Conservation (phyloP, 306 rosid genomes). For the Myrica gale region DNA sequence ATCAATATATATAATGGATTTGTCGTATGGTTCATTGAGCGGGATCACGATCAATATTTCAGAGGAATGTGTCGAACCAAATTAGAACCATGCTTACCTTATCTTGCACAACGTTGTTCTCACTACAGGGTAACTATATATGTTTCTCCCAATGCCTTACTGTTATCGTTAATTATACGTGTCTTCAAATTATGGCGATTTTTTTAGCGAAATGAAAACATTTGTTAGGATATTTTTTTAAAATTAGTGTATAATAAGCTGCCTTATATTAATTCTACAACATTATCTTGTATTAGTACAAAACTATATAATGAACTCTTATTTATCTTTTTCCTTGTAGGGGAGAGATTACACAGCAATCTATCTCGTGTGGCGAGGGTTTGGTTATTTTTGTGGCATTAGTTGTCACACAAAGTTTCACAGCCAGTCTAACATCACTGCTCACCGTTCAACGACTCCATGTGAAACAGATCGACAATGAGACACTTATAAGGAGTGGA, state of each 20-base stretch:
- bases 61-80: neutral
- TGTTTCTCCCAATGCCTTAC: neutral
- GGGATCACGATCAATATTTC: neutral
- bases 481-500: slow-evolving; percentile 6
- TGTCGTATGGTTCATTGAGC: neutral
- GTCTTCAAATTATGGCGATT: too few species aligned
- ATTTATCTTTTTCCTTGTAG: neutral
- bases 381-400: slow-evolving; percentile 27
- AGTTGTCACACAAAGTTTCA: slow-evolving; percentile 14
- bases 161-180: too few species aligned
- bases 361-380: slow-evolving; percentile 7
- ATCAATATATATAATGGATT: slow-evolving; percentile 9
- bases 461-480: neutral
- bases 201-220: too few species aligned
- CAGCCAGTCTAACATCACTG: slow-evolving; percentile 19
- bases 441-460: slow-evolving; percentile 9
- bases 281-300: too few species aligned
- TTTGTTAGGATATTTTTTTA: too few species aligned
- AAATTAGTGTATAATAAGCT: too few species aligned
- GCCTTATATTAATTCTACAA: too few species aligned
- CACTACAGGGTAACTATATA: neutral
- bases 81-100: slow-evolving; percentile 12
- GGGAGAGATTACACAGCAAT: slow-evolving; percentile 13
- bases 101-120: neutral
- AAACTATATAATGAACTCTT: too few species aligned